A percentile compares a stretch with the other conserved stretches of the same genome.
These are phyloP conservation scores for Pythium myriotylum DNA, from an alignment of 352 stramenopile genomes.

Conservation along the genomic window DNA sequence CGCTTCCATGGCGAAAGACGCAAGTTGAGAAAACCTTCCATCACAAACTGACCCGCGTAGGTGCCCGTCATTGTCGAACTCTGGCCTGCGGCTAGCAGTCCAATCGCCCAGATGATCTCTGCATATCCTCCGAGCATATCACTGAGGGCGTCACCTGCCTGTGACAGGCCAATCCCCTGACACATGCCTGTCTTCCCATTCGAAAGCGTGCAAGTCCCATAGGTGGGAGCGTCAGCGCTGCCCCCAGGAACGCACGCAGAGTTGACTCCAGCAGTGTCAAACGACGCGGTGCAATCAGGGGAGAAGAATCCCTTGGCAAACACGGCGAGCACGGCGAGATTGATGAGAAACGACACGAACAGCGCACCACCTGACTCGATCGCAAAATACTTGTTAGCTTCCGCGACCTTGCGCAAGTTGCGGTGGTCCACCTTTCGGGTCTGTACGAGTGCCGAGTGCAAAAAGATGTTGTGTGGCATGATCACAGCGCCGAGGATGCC, in stretches of 20 bases:
- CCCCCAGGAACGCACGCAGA: constrained; percentile 71
- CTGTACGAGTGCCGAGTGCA: constrained; percentile 93
- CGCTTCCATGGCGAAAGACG: constrained; percentile 85
- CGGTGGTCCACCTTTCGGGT: constrained; percentile 57
- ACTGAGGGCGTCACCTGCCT: constrained; percentile 78
- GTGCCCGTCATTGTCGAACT: constrained; percentile 96
- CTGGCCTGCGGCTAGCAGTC: constrained; percentile 94
- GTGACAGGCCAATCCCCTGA: constrained; percentile 87
- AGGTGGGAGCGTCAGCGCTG: constrained; percentile 46
- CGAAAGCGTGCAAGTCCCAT: constrained; percentile 55
- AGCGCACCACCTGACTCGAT: constrained; percentile 92
- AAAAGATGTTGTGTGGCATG: constrained; percentile 97
- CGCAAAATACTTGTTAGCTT: constrained; percentile 94
- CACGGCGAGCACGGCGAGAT: constrained; percentile 91
- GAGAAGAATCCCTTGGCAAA: constrained; percentile 95
- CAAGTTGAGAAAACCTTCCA: constrained; percentile 96
- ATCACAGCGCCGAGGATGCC: constrained; percentile 95
- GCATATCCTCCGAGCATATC: constrained; percentile 83
- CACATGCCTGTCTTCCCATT: constrained; percentile 72
- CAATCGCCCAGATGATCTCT: constrained; percentile 93
- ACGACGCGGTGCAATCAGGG: constrained; percentile 62
- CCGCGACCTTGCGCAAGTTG: constrained; percentile 62
- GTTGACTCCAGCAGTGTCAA: constrained; percentile 52
- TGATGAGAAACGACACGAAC: constrained; percentile 95
- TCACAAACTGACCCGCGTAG: constrained; percentile 97